Evolutionary conservation across 2,329 filamentous ascomycete genomes (phyloP).

Genomic region (Ceratocystis cacaofunesta): DNA sequence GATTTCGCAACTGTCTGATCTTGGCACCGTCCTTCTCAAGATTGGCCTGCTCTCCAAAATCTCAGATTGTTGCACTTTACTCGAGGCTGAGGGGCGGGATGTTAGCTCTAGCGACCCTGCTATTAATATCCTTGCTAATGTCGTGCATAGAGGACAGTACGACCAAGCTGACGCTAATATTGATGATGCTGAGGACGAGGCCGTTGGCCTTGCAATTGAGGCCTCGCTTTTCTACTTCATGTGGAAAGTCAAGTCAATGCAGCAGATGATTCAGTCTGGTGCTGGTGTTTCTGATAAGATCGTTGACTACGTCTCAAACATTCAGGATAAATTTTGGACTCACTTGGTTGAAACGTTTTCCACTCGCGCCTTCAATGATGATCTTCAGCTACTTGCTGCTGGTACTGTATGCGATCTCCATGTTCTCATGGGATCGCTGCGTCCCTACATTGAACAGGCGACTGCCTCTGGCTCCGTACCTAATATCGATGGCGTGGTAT

Average conservation of each 20-base stretch:
- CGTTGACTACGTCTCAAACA: constrained; percentile 43
- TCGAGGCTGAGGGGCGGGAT: constrained; percentile 48
- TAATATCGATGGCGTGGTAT: constrained; percentile 29
- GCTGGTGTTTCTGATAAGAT: constrained; percentile 41
- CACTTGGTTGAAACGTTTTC: constrained; percentile 55
- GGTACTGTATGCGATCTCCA: constrained; percentile 70
- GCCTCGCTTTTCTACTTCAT: constrained; percentile 79
- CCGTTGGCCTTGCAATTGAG: constrained; percentile 62
- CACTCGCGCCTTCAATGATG: constrained; percentile 55
- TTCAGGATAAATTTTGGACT: constrained; percentile 42
- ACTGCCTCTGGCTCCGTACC: constrained; percentile 26
- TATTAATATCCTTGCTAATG: constrained; percentile 55
- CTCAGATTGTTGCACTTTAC: constrained; percentile 57
- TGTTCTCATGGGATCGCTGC: constrained; percentile 61
- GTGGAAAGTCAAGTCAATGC: constrained; percentile 64
- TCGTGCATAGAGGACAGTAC: constrained; percentile 60
- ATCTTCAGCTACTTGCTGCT: constrained; percentile 60
- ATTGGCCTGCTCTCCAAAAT: constrained; percentile 69
- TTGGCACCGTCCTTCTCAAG: constrained; percentile 62
- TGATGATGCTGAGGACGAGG: constrained; percentile 63
- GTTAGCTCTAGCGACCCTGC: constrained; percentile 35
- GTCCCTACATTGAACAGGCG: constrained; percentile 33
- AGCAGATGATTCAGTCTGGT: constrained; percentile 39
- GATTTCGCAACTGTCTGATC: constrained; percentile 47
- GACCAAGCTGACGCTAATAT: constrained; percentile 53